Base-by-base conservation (phyloP, 441 rosid species). In the Eruca vesicaria region DNA sequence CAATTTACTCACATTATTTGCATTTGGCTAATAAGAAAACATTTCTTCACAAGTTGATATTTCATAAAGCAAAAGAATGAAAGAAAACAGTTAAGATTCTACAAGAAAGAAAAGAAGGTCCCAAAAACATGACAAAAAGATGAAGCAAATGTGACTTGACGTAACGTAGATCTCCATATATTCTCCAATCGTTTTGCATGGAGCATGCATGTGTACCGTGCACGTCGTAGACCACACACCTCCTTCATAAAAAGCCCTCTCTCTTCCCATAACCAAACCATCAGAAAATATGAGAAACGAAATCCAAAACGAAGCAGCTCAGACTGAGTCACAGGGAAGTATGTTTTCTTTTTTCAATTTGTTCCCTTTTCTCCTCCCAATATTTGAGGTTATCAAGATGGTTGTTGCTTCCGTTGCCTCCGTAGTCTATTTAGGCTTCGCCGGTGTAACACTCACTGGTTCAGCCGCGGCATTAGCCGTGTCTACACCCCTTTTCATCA, bases 401-500 rank as follows among this genome's bases (percentile, higher is more conserved):
- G 11, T 52, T 52, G 26, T 52, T 19, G 58, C 58, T 19, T 52
- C 58, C 9, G 59, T 63, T 19, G 48, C 59, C 12, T 76, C 59
- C 19, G 53, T 63, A 63, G 41, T 32, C 26, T 56, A 65, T 2
- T 59, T 71, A 7, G 55, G 82, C 14, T 90, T 93, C 15, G 82
- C 96, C 4, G 88, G 87, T 16, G 74, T 91, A 69, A 85, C 74
- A 69, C 79, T 91, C 0, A 83, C 83, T 8, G 88, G 84, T 31
- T 87, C 96, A 0, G 93, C 92, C 65, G 84, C 87, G 53, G 85
- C 69, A 4, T 82, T 93, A 58, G 79, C 87, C 71, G 72, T 91
- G 3, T 87, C 87, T 62, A 82, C 92, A 4, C 98, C 97, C 0
- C 79, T 91, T 61, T 78, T 91, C 19, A 87, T 93, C 81, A 81